phyloP scores from a whole-genome alignment of 352 stramenopile species.

The Phytophthora pisi region DNA sequence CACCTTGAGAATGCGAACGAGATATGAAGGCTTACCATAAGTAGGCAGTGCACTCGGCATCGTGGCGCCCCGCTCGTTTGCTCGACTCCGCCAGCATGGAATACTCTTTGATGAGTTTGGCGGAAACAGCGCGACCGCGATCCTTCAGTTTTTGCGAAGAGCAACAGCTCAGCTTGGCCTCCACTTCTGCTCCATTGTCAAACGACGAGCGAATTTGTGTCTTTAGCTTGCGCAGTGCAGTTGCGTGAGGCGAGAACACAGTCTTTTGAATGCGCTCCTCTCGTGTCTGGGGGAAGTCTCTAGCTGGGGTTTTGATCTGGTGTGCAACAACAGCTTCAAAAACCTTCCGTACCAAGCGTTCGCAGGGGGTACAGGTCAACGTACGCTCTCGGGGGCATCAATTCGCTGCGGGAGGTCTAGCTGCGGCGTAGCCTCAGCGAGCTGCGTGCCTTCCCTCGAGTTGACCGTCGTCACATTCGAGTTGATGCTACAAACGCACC shows the following conservation, averaged over 20 bases:
- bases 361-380: not conserved
- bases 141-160: constrained; percentile 70
- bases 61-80: constrained; percentile 80
- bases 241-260: constrained; percentile 71
- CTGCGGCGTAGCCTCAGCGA: constrained; percentile 76
- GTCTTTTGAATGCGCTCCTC: constrained; percentile 78
- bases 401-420: constrained; percentile 82
- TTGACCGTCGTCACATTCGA: constrained; percentile 67
- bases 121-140: constrained; percentile 59
- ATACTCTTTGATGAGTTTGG: constrained; percentile 85
- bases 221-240: constrained; percentile 56
- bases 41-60: constrained; percentile 85
- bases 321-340: not conserved
- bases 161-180: constrained; percentile 58
- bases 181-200: constrained; percentile 54
- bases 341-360: not conserved
- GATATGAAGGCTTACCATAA: constrained; percentile 55
- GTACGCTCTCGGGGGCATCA: constrained; percentile 67
- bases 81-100: constrained; percentile 84
- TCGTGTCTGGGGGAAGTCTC: constrained; percentile 51
- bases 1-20: not conserved
- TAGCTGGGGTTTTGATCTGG: constrained; percentile 79
- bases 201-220: constrained; percentile 50
- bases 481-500: constrained; percentile 40
- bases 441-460: constrained; percentile 68